Conservation (phyloP, 116 monocot genomes). For the Phalaenopsis hybrid region DNA sequence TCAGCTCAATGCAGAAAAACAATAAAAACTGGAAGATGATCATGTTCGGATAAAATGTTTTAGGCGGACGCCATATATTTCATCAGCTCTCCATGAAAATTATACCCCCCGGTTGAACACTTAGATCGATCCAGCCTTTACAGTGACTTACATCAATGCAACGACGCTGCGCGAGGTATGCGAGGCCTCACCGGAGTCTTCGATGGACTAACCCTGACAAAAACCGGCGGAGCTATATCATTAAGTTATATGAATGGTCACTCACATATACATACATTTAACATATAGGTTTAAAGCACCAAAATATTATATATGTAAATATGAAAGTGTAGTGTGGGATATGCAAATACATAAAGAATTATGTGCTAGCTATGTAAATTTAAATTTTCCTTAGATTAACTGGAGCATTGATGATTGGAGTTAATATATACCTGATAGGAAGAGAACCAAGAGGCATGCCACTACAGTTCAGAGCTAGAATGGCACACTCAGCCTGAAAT, state of each 20-base stretch:
- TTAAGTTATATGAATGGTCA: not conserved
- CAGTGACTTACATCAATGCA: not conserved
- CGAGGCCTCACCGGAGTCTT: conserved; percentile 18
- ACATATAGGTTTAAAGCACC: too few species aligned
- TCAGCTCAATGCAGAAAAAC: not conserved
- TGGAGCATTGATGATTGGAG: not conserved
- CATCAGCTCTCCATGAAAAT: conserved; percentile 1
- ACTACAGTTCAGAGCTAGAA: conserved; percentile 42
- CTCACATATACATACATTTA: too few species aligned
- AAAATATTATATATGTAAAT: too few species aligned
- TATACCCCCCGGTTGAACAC: not conserved
- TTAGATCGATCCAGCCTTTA: not conserved
- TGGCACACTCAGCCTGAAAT: conserved; percentile 38
- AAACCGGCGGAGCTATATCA: not conserved
- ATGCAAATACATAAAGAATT: too few species aligned
- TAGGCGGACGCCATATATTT: not conserved
- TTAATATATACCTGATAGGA: conserved; percentile 29
- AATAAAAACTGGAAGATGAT: not conserved
- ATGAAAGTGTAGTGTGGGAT: too few species aligned
- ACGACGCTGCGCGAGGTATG: conserved; percentile 5
- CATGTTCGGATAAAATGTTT: not conserved
- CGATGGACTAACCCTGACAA: conserved; percentile 15
- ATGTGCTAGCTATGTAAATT: too few species aligned
- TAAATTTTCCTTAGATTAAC: not conserved
- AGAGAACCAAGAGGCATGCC: conserved; percentile 30